Percentiles rank a stretch among this genome's conserved stretches.
Conservation (phyloP, 768 basidiomycete genomes). For the Tricholoma saponaceum region DNA sequence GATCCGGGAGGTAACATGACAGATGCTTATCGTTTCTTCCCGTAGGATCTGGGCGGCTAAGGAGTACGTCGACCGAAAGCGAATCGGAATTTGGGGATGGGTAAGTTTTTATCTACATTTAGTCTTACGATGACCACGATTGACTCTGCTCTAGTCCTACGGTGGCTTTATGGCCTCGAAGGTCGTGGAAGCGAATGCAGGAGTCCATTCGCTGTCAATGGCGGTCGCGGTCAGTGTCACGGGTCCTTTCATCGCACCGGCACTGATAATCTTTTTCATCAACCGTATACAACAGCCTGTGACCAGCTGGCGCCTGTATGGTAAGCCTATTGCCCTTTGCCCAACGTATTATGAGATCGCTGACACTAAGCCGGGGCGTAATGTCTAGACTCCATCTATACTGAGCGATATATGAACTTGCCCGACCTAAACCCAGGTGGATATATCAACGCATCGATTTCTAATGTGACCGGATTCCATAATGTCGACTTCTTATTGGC, state of each 20-base stretch:
- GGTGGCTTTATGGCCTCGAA: conserved; percentile 97
- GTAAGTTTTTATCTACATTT: conserved; percentile 38
- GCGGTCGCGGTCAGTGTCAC: conserved; percentile 70
- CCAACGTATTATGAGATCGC: conserved; percentile 4
- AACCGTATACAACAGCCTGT: conserved; percentile 55
- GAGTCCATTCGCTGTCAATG: conserved; percentile 88
- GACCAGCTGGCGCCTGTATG: conserved; percentile 81
- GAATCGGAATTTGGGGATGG: conserved; percentile 99
- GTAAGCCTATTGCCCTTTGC: conserved; percentile 32
- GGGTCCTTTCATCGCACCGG: not conserved
- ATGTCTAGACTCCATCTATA: conserved; percentile 84
- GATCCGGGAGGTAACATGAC: not conserved
- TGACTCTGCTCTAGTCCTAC: conserved; percentile 59
- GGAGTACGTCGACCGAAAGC: conserved; percentile 80
- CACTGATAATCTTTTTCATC: not conserved
- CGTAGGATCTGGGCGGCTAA: conserved; percentile 78
- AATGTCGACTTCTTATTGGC: conserved; percentile 79
- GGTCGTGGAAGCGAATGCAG: conserved; percentile 85
- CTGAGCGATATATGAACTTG: conserved; percentile 94
- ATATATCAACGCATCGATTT: conserved; percentile 87
- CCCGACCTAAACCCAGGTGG: conserved; percentile 76
- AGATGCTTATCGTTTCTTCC: not conserved
- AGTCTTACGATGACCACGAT: conserved; percentile 4
- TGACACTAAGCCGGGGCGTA: not conserved
- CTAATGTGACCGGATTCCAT: conserved; percentile 83